These are phyloP conservation scores for Colletotrichum filicis DNA, from an alignment of 2,329 filamentous ascomycete genomes.

Conservation along the genomic window DNA sequence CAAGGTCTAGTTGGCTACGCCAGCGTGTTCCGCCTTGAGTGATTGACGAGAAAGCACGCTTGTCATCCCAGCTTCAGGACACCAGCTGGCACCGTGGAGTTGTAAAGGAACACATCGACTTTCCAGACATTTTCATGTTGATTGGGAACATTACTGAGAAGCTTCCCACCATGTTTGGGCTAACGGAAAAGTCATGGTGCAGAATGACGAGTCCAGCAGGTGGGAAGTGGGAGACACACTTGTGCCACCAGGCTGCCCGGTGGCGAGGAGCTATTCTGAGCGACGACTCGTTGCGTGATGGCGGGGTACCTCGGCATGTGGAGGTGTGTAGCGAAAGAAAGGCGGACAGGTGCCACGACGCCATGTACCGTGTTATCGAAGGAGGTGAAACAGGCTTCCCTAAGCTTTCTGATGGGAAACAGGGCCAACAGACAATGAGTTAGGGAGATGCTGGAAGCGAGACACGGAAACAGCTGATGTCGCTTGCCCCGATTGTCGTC, in stretches of 20 bases:
- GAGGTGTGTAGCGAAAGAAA: not conserved
- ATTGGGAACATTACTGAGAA: not conserved
- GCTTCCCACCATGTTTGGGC: slow-evolving; percentile 15
- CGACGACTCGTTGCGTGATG: slow-evolving; percentile 4
- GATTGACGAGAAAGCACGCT: slow-evolving; percentile 16
- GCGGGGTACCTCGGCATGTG: slow-evolving; percentile 20
- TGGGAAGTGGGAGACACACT: slow-evolving; percentile 19
- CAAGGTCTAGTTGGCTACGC: not conserved
- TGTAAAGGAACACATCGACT: slow-evolving; percentile 1
- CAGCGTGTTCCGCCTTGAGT: slow-evolving; percentile 17
- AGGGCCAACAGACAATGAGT: slow-evolving; percentile 7
- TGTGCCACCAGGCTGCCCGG: slow-evolving; percentile 14
- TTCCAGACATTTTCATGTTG: not conserved
- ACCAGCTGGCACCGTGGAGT: not conserved
- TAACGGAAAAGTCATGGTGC: not conserved
- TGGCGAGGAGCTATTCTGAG: slow-evolving; percentile 26
- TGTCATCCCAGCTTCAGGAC: not conserved
- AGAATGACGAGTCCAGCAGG: slow-evolving; percentile 11
- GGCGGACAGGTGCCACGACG: not conserved
- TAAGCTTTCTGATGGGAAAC: slow-evolving; percentile 25
- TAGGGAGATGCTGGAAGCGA: slow-evolving; percentile 28
- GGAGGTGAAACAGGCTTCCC: slow-evolving; percentile 23
- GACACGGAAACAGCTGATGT: slow-evolving; percentile 20
- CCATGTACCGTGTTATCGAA: slow-evolving; percentile 10
- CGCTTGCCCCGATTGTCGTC: not conserved